Conservation (phyloP, 352 stramenopile genomes). For the Phytophthora constricta region DNA sequence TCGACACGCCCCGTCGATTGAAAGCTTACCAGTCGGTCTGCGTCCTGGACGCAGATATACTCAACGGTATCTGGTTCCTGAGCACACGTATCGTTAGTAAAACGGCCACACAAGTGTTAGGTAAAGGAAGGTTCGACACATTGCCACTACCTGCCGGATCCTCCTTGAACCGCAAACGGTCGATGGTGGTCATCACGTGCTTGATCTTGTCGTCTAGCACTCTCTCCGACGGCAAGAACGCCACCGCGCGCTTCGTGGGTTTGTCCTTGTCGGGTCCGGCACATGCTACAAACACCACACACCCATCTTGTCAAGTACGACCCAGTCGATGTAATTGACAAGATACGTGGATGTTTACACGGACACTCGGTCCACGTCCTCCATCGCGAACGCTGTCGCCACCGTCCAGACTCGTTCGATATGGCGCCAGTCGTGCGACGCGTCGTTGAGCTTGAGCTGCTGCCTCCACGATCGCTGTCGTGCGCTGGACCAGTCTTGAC, state of each 20-base stretch:
- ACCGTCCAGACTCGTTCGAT: slow-evolving; percentile 90
- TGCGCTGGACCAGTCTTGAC: slow-evolving; percentile 69
- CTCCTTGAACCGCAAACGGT: slow-evolving; percentile 88
- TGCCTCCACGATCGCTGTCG: slow-evolving; percentile 74
- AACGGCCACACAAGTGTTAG: slow-evolving; percentile 1
- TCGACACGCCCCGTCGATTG: background rate
- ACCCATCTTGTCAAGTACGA: background rate
- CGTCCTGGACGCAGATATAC: slow-evolving; percentile 89
- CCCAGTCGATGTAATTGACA: too few relatives aligned
- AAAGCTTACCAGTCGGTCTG: slow-evolving; percentile 74
- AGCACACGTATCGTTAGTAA: background rate
- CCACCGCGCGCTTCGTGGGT: slow-evolving; percentile 62
- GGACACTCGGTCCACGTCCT: slow-evolving; percentile 63
- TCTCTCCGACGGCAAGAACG: slow-evolving; percentile 62
- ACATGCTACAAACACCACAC: slow-evolving; percentile 48
- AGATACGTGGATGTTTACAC: background rate
- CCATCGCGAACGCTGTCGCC: slow-evolving; percentile 66
- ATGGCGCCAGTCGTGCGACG: slow-evolving; percentile 88
- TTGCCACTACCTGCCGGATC: slow-evolving; percentile 51
- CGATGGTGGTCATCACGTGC: slow-evolving; percentile 84
- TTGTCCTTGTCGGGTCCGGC: slow-evolving; percentile 43
- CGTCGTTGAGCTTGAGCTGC: slow-evolving; percentile 79
- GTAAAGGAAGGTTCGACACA: slow-evolving; percentile 7
- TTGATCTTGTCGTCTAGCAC: slow-evolving; percentile 56
- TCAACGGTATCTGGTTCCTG: slow-evolving; percentile 58